Percentiles rank a stretch among this genome's conserved stretches.
phyloP scores from a whole-genome alignment of 2,329 filamentous ascomycete species.

The Scedosporium aurantiacum region DNA sequence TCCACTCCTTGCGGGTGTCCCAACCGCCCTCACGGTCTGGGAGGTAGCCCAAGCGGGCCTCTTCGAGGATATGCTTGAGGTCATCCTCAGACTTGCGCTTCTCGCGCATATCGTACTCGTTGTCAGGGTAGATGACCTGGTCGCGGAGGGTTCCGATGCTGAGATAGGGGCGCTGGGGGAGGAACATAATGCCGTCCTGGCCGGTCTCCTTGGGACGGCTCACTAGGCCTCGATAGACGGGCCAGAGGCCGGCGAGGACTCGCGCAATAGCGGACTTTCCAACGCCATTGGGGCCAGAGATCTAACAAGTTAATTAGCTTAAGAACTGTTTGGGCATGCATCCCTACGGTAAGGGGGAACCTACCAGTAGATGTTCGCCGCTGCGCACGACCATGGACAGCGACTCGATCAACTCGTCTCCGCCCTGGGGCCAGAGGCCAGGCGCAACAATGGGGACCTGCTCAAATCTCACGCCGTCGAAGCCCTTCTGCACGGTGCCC shows the following conservation, averaged over 20 bases:
- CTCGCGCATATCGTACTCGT: slow-evolving; percentile 84
- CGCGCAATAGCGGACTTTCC: slow-evolving; percentile 85
- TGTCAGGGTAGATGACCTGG: slow-evolving; percentile 96
- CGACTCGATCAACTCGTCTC: slow-evolving; percentile 81
- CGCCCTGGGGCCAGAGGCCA: slow-evolving; percentile 74
- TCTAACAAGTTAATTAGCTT: slow-evolving; percentile 27
- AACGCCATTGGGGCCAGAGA: slow-evolving; percentile 89
- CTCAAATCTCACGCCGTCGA: slow-evolving; percentile 87
- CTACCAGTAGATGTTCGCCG: slow-evolving; percentile 71
- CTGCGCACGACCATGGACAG: slow-evolving; percentile 81
- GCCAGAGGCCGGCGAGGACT: slow-evolving; percentile 87
- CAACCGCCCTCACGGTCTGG: slow-evolving; percentile 88
- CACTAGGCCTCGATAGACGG: slow-evolving; percentile 85
- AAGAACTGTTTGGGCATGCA: too few relatives aligned
- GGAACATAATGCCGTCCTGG: slow-evolving; percentile 93
- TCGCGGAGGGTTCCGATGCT: slow-evolving; percentile 87
- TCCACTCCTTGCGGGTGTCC: slow-evolving; percentile 97
- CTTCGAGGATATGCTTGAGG: slow-evolving; percentile 66
- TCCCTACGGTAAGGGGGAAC: neutral
- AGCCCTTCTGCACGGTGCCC: slow-evolving; percentile 87
- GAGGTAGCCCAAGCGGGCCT: slow-evolving; percentile 78
- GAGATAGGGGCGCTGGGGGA: slow-evolving; percentile 87
- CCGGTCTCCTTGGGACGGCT: slow-evolving; percentile 72
- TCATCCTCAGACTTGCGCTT: slow-evolving; percentile 68
- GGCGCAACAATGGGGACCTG: slow-evolving; percentile 89